These are phyloP conservation scores for Aspergillus quadricinctus DNA, from an alignment of 2,329 filamentous ascomycete species.

Conservation along the genomic window DNA sequence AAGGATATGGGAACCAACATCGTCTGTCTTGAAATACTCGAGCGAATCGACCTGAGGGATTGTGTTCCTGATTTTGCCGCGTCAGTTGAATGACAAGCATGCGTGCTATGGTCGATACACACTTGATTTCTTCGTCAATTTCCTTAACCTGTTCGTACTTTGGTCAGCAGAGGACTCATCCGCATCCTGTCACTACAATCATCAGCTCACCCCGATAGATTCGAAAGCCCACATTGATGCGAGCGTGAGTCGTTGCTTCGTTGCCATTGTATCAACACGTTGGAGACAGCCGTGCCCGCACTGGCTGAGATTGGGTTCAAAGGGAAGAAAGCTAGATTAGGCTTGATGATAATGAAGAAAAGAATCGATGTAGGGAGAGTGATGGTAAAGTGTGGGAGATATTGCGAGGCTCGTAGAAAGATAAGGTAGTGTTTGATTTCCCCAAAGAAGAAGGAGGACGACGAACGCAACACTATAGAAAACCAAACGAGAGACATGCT, in stretches of 20 bases:
- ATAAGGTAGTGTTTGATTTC: background rate
- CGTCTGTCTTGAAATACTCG: conserved; percentile 19
- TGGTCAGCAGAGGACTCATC: conserved; percentile 2
- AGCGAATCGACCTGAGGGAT: conserved; percentile 5
- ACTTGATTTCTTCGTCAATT: conserved; percentile 20
- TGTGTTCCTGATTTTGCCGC: conserved; percentile 4
- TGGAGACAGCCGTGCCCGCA: background rate
- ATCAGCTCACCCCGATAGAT: conserved; percentile 22
- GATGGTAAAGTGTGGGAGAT: background rate
- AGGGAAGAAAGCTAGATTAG: background rate
- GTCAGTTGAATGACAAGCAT: background rate
- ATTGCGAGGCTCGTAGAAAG: background rate
- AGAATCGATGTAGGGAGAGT: background rate
- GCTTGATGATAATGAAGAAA: background rate
- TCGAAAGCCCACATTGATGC: conserved; percentile 33
- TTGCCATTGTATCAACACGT: conserved; percentile 9
- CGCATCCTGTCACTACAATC: background rate
- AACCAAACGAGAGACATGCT: background rate
- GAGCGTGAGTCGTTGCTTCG: conserved; percentile 20
- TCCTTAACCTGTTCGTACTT: conserved; percentile 18
- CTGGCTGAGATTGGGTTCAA: background rate
- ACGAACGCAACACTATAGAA: background rate
- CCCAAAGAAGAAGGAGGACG: background rate
- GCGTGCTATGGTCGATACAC: conserved; percentile 3
- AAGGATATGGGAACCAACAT: conserved; percentile 15